Evolutionary conservation across 257 asterid species (phyloP).

Genomic region (Salvia miltiorrhiza): DNA sequence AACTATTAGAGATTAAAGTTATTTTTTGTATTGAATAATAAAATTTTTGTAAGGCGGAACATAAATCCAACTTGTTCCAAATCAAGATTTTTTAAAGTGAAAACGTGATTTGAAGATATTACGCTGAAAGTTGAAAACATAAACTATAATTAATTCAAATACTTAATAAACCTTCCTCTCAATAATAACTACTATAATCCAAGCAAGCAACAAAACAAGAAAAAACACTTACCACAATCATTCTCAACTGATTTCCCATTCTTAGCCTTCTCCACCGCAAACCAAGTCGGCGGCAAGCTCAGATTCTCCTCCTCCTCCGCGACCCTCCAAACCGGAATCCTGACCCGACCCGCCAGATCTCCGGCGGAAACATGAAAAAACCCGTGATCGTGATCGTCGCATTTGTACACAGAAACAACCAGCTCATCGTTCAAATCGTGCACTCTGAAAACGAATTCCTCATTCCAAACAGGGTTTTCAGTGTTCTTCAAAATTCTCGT

Average conservation of each 20-base stretch:
- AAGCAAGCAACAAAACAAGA: neutral
- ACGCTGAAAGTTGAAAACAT: no score
- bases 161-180: no score
- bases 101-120: no score
- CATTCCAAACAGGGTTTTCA: slow-evolving; percentile 68
- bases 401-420: slow-evolving; percentile 48
- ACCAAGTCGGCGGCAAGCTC: slow-evolving; percentile 81
- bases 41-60: no score
- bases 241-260: slow-evolving; percentile 33
- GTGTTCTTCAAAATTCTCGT: slow-evolving; percentile 54
- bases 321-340: slow-evolving; percentile 64
- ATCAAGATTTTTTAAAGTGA: no score
- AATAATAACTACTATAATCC: no score
- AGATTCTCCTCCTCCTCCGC: slow-evolving; percentile 67
- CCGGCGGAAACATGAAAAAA: slow-evolving; percentile 44
- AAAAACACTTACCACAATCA: slow-evolving; percentile 53
- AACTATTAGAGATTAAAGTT: no score
- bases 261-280: slow-evolving; percentile 51
- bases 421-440: slow-evolving; percentile 63
- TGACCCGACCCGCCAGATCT: slow-evolving; percentile 62
- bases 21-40: no score
- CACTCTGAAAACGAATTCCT: slow-evolving; percentile 76
- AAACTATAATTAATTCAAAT: no score
- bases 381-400: slow-evolving; percentile 41
- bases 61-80: no score